Evolutionary conservation across 1,284 basidiomycete genomes (phyloP), one percentile per base, ranked within the genome.

Genomic region (Butyriboletus regius): DNA sequence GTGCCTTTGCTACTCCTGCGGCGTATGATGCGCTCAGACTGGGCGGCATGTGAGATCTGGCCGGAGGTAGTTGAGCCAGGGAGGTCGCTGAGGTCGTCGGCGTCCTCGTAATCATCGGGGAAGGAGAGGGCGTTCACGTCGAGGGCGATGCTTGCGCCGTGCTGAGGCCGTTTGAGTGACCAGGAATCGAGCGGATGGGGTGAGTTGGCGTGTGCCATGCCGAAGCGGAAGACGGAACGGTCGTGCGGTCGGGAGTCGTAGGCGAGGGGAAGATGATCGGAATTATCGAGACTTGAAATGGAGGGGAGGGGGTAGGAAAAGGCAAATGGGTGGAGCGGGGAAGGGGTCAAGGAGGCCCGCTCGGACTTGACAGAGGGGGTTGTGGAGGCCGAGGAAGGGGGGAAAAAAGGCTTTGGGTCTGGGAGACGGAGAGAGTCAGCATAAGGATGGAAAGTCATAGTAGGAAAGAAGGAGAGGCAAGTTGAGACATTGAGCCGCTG

Each of bases 1-100:
- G 28, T 54, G 77, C 83, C 82, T 77, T 87, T 88, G 63, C 83
- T 85, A 60, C 85, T 80, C 50, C 79, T 63, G 49, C 82, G 72
- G 46, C 83, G 72, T 43, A 86, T 67, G 50, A 75, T 62, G 61
- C 79, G 79, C 45, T 80, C 80, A 7, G 67, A 58, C 40, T 67
- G 58, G 35, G 62, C 62, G 6, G 54, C 52, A 31, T 59, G 55
- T 7, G 62, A 55, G 1, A 42, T 45, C 55, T 36, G 8, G 53
- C 57, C 53, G 56, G 55, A 43, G 38, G 51, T 15, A 56, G 46
- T 33, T 45, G 56, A 42, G 33, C 43, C 46, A 0, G 70, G 63
- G 13, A 74, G 55, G 44, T 77, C 73, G 20, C 69, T 61, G 44
- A 78, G 65, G 14, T 78, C 77, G 40, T 73, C 66, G 7, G 61